Evolutionary conservation across 225 moss, liverwort and hornwort species (phyloP), one percentile per base, ranked within the genome.

Genomic region (Physcomitrium patens): DNA sequence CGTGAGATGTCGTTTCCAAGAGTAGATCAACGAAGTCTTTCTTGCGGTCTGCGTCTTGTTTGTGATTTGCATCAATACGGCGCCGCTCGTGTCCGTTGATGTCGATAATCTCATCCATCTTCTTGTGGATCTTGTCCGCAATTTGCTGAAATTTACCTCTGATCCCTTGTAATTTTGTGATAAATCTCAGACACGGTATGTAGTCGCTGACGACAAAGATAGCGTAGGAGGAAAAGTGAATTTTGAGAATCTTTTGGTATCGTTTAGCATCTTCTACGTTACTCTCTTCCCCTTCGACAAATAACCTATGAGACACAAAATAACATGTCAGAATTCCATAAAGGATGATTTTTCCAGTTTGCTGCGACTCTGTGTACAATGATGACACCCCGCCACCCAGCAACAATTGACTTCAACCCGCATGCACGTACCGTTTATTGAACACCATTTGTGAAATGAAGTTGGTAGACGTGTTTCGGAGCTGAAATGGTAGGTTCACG

Each of bases 21-120:
- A 95, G 77, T 15, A 85, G 27, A 60, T 91, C 93, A 7, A 95
- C 89, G 77, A 95, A 92, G 76, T 89, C 93, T 31, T 72, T 72
- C 26, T 80, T 68, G 11, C 5, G 7, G 7, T 66, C 23, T 43
- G 71, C 58, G 37, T 60, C 80, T 42, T 80, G 62, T 48, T 83
- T 74, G 3, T 3, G 22, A 0, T 23, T 69, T 3, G 17, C 42
- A 37, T 1, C 18, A 44, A 2, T 43, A 61, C 74, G 47, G 19
- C 70, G 66, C 49, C 49, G 37, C 73, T 79, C 63, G n/a, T 79
- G 80, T 24, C 82, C 86, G 2, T 75, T 12, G 0, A 86, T 31
- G 10, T 86, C 78, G 3, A 86, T 60, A 20, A 86, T 83, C 41
- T 80, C 78, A 37, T 86, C 75, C 9, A 86, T 0, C 52, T 77